Conservation (phyloP, 331 rosid genomes). For the Stylosanthes scabra region DNA sequence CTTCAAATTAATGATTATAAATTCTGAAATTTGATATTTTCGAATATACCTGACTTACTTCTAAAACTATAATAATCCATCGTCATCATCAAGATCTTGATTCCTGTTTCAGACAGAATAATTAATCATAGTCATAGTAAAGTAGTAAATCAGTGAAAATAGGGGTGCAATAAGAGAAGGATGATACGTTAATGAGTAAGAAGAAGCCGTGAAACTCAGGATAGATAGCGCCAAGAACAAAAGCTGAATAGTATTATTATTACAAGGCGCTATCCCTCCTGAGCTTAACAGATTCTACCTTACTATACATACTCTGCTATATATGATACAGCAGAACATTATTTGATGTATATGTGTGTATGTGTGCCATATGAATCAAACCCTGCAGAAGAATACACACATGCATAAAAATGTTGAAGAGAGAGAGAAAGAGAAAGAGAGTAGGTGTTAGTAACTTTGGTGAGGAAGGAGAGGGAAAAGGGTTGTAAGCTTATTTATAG, state of each 20-base stretch:
- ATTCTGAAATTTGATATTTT: too few species aligned
- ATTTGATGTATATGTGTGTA: too few species aligned
- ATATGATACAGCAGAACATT: too few species aligned
- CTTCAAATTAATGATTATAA: too few species aligned
- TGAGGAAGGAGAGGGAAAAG: constrained; percentile 31
- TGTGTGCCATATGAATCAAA: neutral
- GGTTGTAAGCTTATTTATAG: constrained; percentile 42
- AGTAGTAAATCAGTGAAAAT: neutral
- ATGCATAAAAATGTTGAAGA: constrained; percentile 6
- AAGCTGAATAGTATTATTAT: neutral
- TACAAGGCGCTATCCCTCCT: constrained; percentile 85
- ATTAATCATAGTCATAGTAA: neutral
- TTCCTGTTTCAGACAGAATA: neutral
- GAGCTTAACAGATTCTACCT: constrained; percentile 75
- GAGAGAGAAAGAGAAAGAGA: neutral
- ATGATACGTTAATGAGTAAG: constrained; percentile 38
- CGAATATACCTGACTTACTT: too few species aligned
- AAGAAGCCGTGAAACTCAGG: constrained; percentile 79
- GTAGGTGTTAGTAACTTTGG: neutral
- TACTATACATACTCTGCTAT: constrained; percentile 35
- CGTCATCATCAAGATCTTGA: neutral
- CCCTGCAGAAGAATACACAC: neutral
- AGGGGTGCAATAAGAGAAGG: too few species aligned
- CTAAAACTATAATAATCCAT: too few species aligned
- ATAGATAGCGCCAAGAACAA: constrained; percentile 70